Base-by-base conservation (phyloP, 2,329 filamentous ascomycete genomes). In the Trematosphaeria pertusa region DNA sequence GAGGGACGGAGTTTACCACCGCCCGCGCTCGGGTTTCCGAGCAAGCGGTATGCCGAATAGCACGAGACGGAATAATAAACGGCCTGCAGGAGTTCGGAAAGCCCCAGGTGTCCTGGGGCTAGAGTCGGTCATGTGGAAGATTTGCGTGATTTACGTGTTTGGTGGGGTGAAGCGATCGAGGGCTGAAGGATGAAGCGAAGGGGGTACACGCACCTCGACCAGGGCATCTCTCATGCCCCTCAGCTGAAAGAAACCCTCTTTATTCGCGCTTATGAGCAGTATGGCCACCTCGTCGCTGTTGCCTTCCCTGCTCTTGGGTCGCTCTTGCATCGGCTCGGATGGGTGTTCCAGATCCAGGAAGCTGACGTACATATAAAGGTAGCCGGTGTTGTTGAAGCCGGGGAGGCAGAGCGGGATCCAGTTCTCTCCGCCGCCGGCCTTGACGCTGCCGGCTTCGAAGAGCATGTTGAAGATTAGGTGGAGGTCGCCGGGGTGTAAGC, bases 401-500 rank as follows among this genome's bases (percentile, higher is more conserved):
- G 94, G 95, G 3, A 99, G 81, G 63, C 94, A 99, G 5, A 99
- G 80, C 0, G 94, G 94, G 37, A 97, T 93, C 94, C 94, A 99
- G 62, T 93, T 97, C 72, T 99, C 94, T 21, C 93, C 94, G n/a
- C 84, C 91, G 5, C 89, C 92, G 15, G 91, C 88, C 68, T 94
- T 93, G 67, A 99, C 88, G 33, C 90, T 88, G 37, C 91, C 90
- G 2, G 93, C 94, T 74, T 96, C 92, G 63, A 99, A 99, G 2
- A 99, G 84, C 95, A 99, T 99, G 67, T 97, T 97, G 80, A 99
- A 99, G 50, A 99, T 92, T 35, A 99, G 82, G 65, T 97, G 93
- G 18, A 99, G 80, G 68, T 99, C 94, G 54, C 92, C 93, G 0
- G 95, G 94, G 61, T 99, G 95, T 2, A 99, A 80, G 0, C 92